Evolutionary conservation across 2,329 filamentous ascomycete species (phyloP).

Genomic region (Curvularia verruculosa): DNA sequence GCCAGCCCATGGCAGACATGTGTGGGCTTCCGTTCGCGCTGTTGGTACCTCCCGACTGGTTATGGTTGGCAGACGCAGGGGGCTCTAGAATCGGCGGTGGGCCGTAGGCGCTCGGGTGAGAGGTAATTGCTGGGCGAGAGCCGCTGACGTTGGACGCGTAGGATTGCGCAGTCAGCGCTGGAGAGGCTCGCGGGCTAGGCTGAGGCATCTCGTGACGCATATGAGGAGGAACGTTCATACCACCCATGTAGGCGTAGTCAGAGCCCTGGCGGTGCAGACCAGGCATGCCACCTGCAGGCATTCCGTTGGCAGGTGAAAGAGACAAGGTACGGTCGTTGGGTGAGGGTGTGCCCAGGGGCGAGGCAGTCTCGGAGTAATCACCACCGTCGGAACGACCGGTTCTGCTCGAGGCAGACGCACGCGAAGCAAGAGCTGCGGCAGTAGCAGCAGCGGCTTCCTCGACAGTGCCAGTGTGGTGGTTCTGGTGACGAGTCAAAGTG

Average conservation of each 20-base stretch:
- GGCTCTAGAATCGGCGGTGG: constrained; percentile 84
- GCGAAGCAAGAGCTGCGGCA: constrained; percentile 77
- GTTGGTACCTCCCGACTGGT: constrained; percentile 61
- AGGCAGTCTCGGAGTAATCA: constrained; percentile 72
- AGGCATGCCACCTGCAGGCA: constrained; percentile 67
- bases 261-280: constrained; percentile 70
- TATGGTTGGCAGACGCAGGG: constrained; percentile 77
- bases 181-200: constrained; percentile 69
- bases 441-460: constrained; percentile 91
- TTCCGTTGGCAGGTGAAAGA: constrained; percentile 78
- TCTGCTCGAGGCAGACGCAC: constrained; percentile 53
- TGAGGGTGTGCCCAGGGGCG: constrained; percentile 79
- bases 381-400: constrained; percentile 72
- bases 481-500: constrained; percentile 92
- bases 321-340: constrained; percentile 80
- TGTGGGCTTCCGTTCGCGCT: constrained; percentile 87
- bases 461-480: constrained; percentile 92
- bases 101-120: constrained; percentile 82
- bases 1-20: constrained; percentile 81
- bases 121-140: constrained; percentile 70
- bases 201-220: constrained; percentile 77
- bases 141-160: constrained; percentile 61
- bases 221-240: constrained; percentile 80
- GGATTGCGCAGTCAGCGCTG: constrained; percentile 68
- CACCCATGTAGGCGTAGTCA: constrained; percentile 79